These are phyloP conservation scores for Paraleonurus japonicus DNA, from an alignment of 257 asterid species.

Conservation along the genomic window DNA sequence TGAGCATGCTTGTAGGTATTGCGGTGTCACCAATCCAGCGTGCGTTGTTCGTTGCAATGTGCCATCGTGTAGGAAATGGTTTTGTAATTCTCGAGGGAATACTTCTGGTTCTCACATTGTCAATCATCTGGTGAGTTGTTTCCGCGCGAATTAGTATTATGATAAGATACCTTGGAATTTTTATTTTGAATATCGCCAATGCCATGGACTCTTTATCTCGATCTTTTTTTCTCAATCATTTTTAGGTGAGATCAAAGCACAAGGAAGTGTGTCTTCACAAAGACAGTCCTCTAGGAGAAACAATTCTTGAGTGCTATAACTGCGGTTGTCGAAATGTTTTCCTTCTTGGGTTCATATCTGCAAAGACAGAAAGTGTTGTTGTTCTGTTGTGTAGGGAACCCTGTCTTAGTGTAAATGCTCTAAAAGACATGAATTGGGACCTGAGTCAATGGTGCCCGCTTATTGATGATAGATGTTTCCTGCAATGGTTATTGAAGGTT, in stretches of 20 bases:
- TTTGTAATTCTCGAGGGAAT: constrained; percentile 96
- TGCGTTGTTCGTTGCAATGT: constrained; percentile 95
- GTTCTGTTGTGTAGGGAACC: constrained; percentile 99
- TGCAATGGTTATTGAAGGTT: constrained; percentile 99
- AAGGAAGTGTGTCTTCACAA: constrained; percentile 99
- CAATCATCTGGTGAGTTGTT: constrained; percentile 83
- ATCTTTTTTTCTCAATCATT: constrained; percentile 16
- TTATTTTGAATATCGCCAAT: background rate
- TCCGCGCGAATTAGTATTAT: background rate
- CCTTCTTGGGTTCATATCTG: constrained; percentile 97
- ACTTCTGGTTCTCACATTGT: constrained; percentile 98
- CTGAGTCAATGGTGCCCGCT: constrained; percentile 99
- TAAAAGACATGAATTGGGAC: constrained; percentile 99
- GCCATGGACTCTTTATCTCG: background rate
- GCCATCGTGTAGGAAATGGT: constrained; percentile 96
- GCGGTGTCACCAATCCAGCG: constrained; percentile 93
- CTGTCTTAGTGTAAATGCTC: constrained; percentile 81
- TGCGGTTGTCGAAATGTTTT: constrained; percentile 98
- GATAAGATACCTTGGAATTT: background rate
- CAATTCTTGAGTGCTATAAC: constrained; percentile 92
- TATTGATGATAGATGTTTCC: constrained; percentile 94
- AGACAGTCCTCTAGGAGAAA: constrained; percentile 98
- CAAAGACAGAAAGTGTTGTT: constrained; percentile 96
- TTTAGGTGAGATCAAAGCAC: constrained; percentile 98
- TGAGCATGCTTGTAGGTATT: constrained; percentile 92